These are phyloP conservation scores for Venturia effusa DNA, from an alignment of 2,329 filamentous ascomycete genomes.

Conservation along the genomic window DNA sequence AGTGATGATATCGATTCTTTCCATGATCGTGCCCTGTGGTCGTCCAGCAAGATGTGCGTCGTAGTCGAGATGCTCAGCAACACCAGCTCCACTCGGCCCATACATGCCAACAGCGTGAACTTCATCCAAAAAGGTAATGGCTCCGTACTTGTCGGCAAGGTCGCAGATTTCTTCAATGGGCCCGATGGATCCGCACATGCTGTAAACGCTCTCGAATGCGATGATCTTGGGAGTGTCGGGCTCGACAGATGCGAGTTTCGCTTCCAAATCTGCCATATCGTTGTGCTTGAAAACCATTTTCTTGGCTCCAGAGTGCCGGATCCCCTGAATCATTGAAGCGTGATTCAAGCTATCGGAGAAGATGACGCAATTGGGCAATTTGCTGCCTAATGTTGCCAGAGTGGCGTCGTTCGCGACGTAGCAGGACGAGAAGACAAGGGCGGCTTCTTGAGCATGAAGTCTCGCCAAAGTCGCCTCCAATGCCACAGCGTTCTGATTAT, in stretches of 20 bases:
- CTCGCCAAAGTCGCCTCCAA: conserved; percentile 75
- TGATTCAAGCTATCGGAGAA: conserved; percentile 97
- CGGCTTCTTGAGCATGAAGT: conserved; percentile 82
- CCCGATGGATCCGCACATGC: conserved; percentile 96
- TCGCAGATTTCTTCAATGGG: conserved; percentile 95
- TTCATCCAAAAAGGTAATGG: conserved; percentile 95
- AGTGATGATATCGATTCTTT: conserved; percentile 95
- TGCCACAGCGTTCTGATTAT: conserved; percentile 86
- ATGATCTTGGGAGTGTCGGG: conserved; percentile 90
- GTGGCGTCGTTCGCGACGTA: conserved; percentile 98
- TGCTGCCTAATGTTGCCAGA: conserved; percentile 90
- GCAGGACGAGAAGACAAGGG: conserved; percentile 93
- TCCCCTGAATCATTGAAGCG: conserved; percentile 98
- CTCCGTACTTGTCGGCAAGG: conserved; percentile 92
- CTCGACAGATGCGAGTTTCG: conserved; percentile 80
- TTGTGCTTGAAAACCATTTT: conserved; percentile 99
- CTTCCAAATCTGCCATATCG: conserved; percentile 83
- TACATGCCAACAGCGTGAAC: conserved; percentile 99
- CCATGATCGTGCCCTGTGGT: conserved; percentile 77
- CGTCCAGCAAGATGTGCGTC: conserved; percentile 69
- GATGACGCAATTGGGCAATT: conserved; percentile 92
- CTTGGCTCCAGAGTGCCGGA: conserved; percentile 90
- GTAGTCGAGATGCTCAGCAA: conserved; percentile 94
- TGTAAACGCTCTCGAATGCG: conserved; percentile 97
- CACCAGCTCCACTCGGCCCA: conserved; percentile 86